These are phyloP conservation scores for Hexamita inflata DNA, from an alignment of 208 protist genomes.

Conservation along the genomic window DNA sequence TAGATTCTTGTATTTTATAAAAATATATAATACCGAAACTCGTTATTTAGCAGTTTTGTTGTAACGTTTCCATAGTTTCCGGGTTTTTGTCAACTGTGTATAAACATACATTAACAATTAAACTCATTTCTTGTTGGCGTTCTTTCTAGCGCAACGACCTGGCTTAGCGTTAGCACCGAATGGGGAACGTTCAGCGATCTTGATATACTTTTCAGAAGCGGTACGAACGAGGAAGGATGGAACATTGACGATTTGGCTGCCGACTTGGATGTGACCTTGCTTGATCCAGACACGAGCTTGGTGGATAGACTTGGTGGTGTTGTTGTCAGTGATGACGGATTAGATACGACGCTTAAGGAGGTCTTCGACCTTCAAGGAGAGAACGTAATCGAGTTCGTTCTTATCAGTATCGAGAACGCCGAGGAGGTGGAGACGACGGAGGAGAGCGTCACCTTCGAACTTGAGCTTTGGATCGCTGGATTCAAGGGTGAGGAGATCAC, in stretches of 20 bases:
- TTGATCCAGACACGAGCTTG: slow-evolving; percentile 95
- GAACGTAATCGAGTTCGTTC: slow-evolving; percentile 98
- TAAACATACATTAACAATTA: too few relatives aligned
- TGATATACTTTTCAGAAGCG: slow-evolving; percentile 92
- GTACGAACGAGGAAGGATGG: slow-evolving; percentile 95
- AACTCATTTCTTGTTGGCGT: too few relatives aligned
- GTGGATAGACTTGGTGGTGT: slow-evolving; percentile 96
- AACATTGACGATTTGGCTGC: slow-evolving; percentile 96
- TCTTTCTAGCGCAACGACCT: too few relatives aligned
- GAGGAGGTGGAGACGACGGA: slow-evolving; percentile 88
- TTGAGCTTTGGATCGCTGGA: slow-evolving; percentile 75
- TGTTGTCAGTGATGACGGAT: slow-evolving; percentile 90
- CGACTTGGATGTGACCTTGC: slow-evolving; percentile 96
- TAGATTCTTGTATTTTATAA: too few relatives aligned
- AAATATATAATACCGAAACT: too few relatives aligned
- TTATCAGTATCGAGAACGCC: slow-evolving; percentile 91
- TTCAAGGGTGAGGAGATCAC: slow-evolving; percentile 93
- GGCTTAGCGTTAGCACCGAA: slow-evolving; percentile 69
- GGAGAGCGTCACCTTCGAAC: slow-evolving; percentile 92
- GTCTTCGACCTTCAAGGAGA: slow-evolving; percentile 90
- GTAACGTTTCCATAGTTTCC: too few relatives aligned
- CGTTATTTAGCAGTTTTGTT: too few relatives aligned
- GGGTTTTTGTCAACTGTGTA: too few relatives aligned
- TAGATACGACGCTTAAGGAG: slow-evolving; percentile 98
- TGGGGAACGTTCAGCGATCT: slow-evolving; percentile 79